Evolutionary conservation across 805 yeast species (phyloP), one percentile per base, ranked within the genome.

Genomic region (Nakazawaea peltata): DNA sequence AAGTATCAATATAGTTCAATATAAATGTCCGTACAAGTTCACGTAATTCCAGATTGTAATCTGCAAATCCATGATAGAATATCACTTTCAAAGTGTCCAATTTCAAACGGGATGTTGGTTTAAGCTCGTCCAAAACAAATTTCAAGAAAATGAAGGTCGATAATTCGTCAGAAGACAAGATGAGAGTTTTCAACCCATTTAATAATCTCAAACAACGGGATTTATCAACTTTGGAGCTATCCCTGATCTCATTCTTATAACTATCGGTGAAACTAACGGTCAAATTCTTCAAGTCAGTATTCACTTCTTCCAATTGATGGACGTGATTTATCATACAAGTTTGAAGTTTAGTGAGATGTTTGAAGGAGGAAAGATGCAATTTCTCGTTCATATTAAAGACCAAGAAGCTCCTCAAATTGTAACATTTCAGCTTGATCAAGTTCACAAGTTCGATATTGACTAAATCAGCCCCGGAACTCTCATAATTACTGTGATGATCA

Each of bases 31-130:
- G 33, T 3, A 57, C 51, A 11, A 65, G 41, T 8, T 56, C 50
- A 28, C 63, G 43, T 21, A 58, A 44, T 2, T 50, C 46, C 3
- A 59, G 44, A 41, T 61, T 63, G 42, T 61, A 60, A 39, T 66
- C 66, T 28, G 56, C 61, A 19, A 60, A 51, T 1, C 69, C 71
- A 44, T 73, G 78, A 27, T 65, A 61, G 39, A 65, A 65, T 26
- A 64, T 57, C 26, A 74, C 46, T 26, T 59, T 61, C 23, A 73
- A 44, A 3, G 56, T 45, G 14, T 44, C 48, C 13, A 72, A 40
- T 1, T 49, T 39, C 1, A 56, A 30, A 4, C 18, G 19, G n/a
- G 5, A 2, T 17, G 28, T n/a, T 2, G 39, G 40, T n/a, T 29
- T 28, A 28, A 40, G 33, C 2, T 34, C 28, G 11, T 51, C 49